Conservation (phyloP, 106 monocot species). For the Narthecium ossifragum region DNA sequence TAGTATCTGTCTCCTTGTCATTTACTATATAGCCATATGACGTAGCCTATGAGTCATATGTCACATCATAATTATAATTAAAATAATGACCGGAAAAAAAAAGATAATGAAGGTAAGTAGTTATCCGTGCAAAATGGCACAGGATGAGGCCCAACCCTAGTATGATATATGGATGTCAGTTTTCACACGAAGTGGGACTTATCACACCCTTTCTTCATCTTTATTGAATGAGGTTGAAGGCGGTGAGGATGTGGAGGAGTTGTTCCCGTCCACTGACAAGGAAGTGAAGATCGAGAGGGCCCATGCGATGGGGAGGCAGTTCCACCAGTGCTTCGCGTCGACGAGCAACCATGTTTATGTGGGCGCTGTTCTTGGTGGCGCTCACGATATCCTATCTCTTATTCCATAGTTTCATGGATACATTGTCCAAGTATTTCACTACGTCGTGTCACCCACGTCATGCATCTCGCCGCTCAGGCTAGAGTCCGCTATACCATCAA, state of each 20-base stretch:
- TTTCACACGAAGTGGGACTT: too few relatives aligned
- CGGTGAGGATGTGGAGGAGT: slow-evolving; percentile 20
- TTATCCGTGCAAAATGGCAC: too few relatives aligned
- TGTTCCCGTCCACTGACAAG: slow-evolving; percentile 38
- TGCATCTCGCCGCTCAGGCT: slow-evolving; percentile 46
- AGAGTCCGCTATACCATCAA: slow-evolving; percentile 39
- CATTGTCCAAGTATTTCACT: slow-evolving; percentile 17
- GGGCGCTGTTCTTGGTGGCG: slow-evolving; percentile 29
- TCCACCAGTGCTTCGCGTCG: slow-evolving; percentile 43
- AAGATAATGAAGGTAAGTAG: too few relatives aligned
- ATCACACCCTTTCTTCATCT: too few relatives aligned
- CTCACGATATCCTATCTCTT: slow-evolving; percentile 31
- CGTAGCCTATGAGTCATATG: too few relatives aligned
- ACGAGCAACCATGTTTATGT: slow-evolving; percentile 34
- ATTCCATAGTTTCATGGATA: slow-evolving; percentile 28
- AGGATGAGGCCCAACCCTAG: too few relatives aligned
- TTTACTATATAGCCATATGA: too few relatives aligned
- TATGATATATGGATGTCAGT: too few relatives aligned
- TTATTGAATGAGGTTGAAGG: too few relatives aligned
- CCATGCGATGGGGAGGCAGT: slow-evolving; percentile 27
- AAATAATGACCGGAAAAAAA: too few relatives aligned
- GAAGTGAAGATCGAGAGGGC: slow-evolving; percentile 36
- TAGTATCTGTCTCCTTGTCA: too few relatives aligned
- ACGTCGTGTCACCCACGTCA: slow-evolving; percentile 39
- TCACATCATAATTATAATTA: too few relatives aligned